These are phyloP conservation scores for Sanghuangporus baumii DNA, from an alignment of 1,284 basidiomycete species.

Conservation along the genomic window DNA sequence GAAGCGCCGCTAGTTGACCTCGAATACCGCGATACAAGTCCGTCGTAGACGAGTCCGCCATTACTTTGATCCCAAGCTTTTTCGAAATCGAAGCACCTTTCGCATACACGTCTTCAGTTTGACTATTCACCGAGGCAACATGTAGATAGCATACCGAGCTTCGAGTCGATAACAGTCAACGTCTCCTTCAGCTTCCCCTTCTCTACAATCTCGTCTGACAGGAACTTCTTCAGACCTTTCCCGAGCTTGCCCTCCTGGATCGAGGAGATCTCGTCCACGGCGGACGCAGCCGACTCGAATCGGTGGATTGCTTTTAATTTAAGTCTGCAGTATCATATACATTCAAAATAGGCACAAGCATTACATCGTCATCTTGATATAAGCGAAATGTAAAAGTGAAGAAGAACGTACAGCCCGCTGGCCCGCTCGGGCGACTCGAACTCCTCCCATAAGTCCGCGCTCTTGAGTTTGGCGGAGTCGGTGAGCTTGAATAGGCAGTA, in stretches of 20 bases:
- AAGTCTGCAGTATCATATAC: conserved; percentile 45
- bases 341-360: not conserved
- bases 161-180: conserved; percentile 85
- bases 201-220: conserved; percentile 81
- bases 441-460: conserved; percentile 84
- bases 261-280: conserved; percentile 97
- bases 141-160: conserved; percentile 65
- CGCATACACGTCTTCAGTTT: conserved; percentile 2
- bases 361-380: not conserved
- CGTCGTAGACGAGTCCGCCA: conserved; percentile 55
- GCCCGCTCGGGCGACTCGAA: conserved; percentile 91
- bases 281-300: conserved; percentile 92
- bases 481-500: conserved; percentile 98
- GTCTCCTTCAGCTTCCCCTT: conserved; percentile 89
- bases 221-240: conserved; percentile 90
- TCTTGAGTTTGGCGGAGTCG: conserved; percentile 84
- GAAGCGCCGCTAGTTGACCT: conserved; percentile 78
- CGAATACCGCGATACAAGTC: conserved; percentile 98
- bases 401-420: conserved; percentile 74
- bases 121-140: not conserved
- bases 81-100: conserved; percentile 81
- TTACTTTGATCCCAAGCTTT: conserved; percentile 89
- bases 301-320: conserved; percentile 95
- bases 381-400: not conserved
- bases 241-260: conserved; percentile 91